phyloP scores from a whole-genome alignment of 2,329 filamentous ascomycete species.

The Talaromyces piceae region DNA sequence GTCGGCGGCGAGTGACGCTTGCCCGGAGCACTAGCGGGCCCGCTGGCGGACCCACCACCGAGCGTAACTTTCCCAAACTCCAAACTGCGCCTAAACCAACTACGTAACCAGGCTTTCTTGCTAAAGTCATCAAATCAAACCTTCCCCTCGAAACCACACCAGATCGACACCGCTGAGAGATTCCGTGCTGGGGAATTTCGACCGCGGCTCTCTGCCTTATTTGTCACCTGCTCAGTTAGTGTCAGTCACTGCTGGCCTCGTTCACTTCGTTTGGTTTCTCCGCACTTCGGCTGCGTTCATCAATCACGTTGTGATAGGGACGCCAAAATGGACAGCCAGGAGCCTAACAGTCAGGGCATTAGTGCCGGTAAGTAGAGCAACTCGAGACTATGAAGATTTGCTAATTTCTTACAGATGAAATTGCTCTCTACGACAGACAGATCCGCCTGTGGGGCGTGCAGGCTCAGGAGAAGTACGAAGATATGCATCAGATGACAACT shows the following conservation, averaged over 20 bases:
- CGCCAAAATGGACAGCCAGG: conserved; percentile 13
- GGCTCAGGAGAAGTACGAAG: conserved; percentile 69
- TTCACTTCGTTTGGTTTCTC: not conserved
- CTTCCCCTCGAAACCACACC: too few species aligned
- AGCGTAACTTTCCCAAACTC: too few species aligned
- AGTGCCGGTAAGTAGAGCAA: conserved; percentile 24
- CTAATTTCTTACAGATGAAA: conserved; percentile 60
- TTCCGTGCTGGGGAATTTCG: too few species aligned
- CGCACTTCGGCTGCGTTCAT: not conserved
- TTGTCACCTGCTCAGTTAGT: not conserved
- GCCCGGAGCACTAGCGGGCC: not conserved
- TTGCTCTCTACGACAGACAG: conserved; percentile 93
- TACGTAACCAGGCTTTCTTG: too few species aligned
- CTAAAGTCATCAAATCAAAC: too few species aligned
- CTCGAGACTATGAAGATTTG: not conserved
- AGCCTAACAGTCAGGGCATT: conserved; percentile 20
- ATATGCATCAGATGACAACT: not conserved
- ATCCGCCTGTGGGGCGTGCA: conserved; percentile 96
- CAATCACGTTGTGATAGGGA: not conserved
- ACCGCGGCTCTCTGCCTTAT: too few species aligned
- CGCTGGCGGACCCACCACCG: not conserved
- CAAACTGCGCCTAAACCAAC: too few species aligned
- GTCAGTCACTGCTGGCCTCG: not conserved
- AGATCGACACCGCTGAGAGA: too few species aligned
- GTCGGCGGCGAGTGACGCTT: not conserved